Conservation (phyloP, 345 rosid species). For the Sisymbrium altissimum region DNA sequence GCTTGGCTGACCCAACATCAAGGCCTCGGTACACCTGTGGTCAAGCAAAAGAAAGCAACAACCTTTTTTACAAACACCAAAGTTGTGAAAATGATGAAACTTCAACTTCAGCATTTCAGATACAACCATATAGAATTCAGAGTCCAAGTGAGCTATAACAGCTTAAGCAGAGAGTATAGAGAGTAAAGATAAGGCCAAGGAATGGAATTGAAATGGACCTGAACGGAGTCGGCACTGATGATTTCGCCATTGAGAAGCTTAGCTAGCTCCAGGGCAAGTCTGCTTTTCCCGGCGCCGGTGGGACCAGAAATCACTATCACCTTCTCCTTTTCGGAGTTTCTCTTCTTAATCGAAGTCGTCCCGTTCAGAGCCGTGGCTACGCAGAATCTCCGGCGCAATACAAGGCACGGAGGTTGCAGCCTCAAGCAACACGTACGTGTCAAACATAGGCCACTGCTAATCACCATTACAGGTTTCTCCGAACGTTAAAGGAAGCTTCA, state of each 20-base stretch:
- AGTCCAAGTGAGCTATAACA: neutral
- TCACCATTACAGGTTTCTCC: constrained; percentile 33
- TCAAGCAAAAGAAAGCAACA: neutral
- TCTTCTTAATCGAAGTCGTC: constrained; percentile 5
- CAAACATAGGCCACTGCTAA: constrained; percentile 39
- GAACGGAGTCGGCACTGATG: constrained; percentile 96
- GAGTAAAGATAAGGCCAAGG: neutral
- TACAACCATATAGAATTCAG: neutral
- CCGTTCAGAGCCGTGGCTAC: constrained; percentile 12
- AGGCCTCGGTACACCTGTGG: constrained; percentile 81
- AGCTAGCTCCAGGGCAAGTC: constrained; percentile 86
- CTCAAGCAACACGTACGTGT: constrained; percentile 47
- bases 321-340: constrained; percentile 43
- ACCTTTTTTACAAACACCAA: neutral
- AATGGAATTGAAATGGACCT: constrained; percentile 40
- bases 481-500: neutral
- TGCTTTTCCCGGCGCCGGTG: constrained; percentile 86
- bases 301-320: constrained; percentile 90
- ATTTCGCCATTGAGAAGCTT: constrained; percentile 89
- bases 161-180: neutral
- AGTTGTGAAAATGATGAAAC: neutral
- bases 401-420: constrained; percentile 26
- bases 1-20: constrained; percentile 52
- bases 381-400: constrained; percentile 36
- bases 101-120: constrained; percentile 11